Evolutionary conservation across 2,329 filamentous ascomycete genomes (phyloP).

Genomic region (Paecilomyces formosus): DNA sequence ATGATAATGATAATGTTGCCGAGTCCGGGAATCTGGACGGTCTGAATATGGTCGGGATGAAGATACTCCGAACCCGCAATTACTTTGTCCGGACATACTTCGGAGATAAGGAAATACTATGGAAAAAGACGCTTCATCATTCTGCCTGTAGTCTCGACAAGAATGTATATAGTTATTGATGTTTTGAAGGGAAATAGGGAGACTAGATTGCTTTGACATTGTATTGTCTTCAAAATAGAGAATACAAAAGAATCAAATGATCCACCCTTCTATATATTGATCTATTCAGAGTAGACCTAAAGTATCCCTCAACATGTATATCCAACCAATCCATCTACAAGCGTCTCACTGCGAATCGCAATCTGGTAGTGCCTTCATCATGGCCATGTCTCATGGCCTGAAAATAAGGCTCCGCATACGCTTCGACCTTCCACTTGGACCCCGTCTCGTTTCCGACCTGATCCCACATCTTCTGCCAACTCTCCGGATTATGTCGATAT

Average conservation of each 20-base stretch:
- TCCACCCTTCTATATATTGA: background rate
- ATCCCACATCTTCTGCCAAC: slow-evolving; percentile 49
- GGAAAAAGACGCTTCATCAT: no score
- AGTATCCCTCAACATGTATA: background rate
- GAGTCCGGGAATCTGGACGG: background rate
- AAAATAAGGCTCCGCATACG: background rate
- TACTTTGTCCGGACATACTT: background rate
- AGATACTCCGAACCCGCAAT: background rate
- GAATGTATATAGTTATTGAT: no score
- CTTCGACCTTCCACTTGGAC: slow-evolving; percentile 41
- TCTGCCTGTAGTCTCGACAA: no score
- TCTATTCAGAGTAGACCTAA: background rate
- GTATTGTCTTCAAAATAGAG: no score
- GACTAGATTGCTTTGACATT: no score
- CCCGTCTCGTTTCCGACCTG: slow-evolving; percentile 44
- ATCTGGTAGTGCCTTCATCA: background rate
- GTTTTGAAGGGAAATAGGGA: no score
- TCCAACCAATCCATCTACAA: background rate
- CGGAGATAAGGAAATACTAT: background rate
- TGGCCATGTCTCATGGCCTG: background rate
- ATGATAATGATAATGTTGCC: background rate
- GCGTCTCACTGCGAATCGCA: background rate
- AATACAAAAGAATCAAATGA: no score
- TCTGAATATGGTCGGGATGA: background rate
- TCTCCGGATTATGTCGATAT: slow-evolving; percentile 44